Conservation (phyloP, 2,329 filamentous ascomycete genomes). For the Magnaporthiopsis incrustans region DNA sequence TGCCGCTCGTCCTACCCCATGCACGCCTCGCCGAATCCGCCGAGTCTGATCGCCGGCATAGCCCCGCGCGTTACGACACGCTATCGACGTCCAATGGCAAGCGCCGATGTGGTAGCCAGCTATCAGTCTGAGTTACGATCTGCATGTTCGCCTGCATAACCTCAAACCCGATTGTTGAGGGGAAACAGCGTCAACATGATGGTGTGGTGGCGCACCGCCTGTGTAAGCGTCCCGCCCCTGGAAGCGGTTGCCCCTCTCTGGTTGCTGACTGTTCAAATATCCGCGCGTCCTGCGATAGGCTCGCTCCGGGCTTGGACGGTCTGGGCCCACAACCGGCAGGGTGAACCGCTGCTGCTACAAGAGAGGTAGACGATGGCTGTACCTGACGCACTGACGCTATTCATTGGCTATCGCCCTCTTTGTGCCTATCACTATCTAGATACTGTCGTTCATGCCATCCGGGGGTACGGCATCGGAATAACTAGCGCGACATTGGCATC, state of each 20-base stretch:
- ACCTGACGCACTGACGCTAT: too few species aligned
- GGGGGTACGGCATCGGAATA: too few species aligned
- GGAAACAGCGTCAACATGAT: background rate
- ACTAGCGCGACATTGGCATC: too few species aligned
- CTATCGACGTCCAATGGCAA: background rate
- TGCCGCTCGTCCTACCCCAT: background rate
- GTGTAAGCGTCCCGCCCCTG: background rate
- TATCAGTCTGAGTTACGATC: background rate
- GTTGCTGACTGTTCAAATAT: too few species aligned
- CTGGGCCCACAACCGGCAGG: too few species aligned
- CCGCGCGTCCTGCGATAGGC: too few species aligned
- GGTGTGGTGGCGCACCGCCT: background rate
- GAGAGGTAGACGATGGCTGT: too few species aligned
- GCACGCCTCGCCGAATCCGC: background rate
- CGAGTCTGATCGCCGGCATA: background rate
- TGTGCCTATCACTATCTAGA: too few species aligned
- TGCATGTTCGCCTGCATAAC: background rate
- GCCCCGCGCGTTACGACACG: background rate
- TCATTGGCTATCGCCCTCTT: too few species aligned
- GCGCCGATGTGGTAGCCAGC: background rate
- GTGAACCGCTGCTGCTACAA: too few species aligned
- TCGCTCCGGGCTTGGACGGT: too few species aligned
- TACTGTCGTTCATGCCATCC: too few species aligned
- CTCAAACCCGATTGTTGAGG: background rate
- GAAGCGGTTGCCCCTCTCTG: background rate